Evolutionary conservation across 495 filamentous ascomycete species (phyloP).

Genomic region (Diplogelasinospora grovesii): DNA sequence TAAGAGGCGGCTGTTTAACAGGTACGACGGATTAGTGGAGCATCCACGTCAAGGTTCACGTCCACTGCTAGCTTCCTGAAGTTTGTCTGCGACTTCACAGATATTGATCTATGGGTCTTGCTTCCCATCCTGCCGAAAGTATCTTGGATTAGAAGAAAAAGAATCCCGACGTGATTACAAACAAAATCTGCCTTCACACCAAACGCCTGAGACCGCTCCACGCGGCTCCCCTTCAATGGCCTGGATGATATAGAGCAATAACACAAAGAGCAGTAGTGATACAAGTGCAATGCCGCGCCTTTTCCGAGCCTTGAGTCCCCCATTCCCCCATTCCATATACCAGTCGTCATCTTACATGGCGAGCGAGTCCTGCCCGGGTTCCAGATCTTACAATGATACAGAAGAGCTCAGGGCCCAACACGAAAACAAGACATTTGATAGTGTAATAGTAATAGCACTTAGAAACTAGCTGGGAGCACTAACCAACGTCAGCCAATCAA

Average conservation of each 20-base stretch:
- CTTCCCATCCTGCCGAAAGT: no score
- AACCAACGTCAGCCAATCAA: conserved; percentile 6
- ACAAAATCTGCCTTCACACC: background rate
- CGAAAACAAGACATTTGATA: background rate
- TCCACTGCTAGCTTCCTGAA: background rate
- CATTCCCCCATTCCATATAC: background rate
- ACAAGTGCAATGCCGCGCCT: background rate
- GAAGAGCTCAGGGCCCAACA: no score
- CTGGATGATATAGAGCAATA: no score
- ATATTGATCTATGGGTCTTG: no score
- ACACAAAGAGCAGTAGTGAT: conserved; percentile 1
- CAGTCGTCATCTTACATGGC: background rate
- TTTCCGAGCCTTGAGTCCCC: background rate
- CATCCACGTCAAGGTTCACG: background rate
- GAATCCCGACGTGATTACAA: no score
- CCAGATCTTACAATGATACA: background rate
- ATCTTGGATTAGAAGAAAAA: no score
- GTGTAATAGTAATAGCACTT: no score
- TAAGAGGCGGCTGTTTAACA: no score
- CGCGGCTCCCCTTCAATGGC: background rate
- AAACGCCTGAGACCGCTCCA: background rate
- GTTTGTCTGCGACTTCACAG: no score
- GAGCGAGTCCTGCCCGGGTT: background rate
- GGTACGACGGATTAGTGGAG: no score
- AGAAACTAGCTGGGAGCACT: conserved; percentile 19